A percentile compares a stretch with the other conserved stretches of the same genome.
Evolutionary conservation across 208 protist species (phyloP).

Genomic region (Acanthamoeba quina): DNA sequence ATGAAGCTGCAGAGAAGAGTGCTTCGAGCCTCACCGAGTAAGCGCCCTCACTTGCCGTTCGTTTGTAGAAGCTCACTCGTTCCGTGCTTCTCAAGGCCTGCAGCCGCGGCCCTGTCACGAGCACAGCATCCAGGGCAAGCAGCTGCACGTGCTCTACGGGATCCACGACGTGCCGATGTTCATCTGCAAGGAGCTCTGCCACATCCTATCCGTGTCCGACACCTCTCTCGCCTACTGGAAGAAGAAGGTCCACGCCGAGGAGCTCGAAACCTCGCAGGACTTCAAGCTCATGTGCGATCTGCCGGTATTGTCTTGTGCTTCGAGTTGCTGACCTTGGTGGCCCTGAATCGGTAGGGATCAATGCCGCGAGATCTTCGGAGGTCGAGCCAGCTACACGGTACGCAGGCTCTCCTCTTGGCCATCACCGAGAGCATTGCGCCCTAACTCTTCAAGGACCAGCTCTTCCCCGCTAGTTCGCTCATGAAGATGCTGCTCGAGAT

Average conservation of each 20-base stretch:
- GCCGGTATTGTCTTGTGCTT: neutral
- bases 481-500: constrained; percentile 42
- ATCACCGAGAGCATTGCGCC: neutral
- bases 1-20: constrained; percentile 42
- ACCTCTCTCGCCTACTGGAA: constrained; percentile 50
- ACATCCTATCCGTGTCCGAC: neutral
- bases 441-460: neutral
- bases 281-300: constrained; percentile 18
- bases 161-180: constrained; percentile 25
- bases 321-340: neutral
- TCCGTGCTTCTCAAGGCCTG: neutral
- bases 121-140: constrained; percentile 20
- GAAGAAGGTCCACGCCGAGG: constrained; percentile 30
- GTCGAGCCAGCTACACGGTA: constrained; percentile 34
- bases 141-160: constrained; percentile 26
- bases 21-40: constrained; percentile 12
- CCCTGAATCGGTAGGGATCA: neutral
- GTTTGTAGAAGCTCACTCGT: too few relatives aligned
- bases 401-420: neutral
- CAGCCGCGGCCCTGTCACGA: constrained; percentile 27
- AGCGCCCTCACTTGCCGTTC: neutral
- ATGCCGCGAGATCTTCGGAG: constrained; percentile 41
- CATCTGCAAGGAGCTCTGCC: constrained; percentile 53
- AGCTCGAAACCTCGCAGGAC: constrained; percentile 18
- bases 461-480: constrained; percentile 21